Conservation (phyloP, 352 stramenopile species). For the Pilasporangium apinafurcum region DNA sequence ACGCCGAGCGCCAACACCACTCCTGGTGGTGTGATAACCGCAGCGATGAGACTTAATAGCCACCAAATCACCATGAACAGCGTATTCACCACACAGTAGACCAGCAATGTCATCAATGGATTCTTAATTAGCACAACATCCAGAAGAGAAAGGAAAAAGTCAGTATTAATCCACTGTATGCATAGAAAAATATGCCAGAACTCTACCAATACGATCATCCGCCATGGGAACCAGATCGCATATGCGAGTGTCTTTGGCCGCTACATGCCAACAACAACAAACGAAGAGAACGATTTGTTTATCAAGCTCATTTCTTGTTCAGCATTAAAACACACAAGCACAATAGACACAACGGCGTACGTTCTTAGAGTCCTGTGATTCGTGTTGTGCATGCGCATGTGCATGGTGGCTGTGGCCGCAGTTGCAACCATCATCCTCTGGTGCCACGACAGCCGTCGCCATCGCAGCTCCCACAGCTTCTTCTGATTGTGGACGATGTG, state of each 20-base stretch:
- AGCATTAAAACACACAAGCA: no score
- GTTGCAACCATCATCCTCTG: constrained; percentile 13
- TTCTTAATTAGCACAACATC: constrained; percentile 23
- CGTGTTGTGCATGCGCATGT: no score
- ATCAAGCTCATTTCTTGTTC: no score
- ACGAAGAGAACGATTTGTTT: no score
- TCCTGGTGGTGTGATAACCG: constrained; percentile 43
- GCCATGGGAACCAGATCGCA: constrained; percentile 59
- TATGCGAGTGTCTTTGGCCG: constrained; percentile 1
- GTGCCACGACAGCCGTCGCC: constrained; percentile 12
- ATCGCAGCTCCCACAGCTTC: no score
- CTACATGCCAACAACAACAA: no score
- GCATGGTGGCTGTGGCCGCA: constrained; percentile 28
- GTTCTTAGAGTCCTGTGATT: no score
- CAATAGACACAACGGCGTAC: no score
- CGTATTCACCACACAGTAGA: constrained; percentile 47
- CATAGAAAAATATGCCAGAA: background rate
- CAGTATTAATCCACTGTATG: background rate
- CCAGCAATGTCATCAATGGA: constrained; percentile 37
- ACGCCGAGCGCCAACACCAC: constrained; percentile 40
- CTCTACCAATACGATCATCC: constrained; percentile 46
- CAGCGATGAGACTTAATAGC: constrained; percentile 38
- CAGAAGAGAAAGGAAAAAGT: background rate
- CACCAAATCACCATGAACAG: constrained; percentile 54
- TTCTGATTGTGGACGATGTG: no score